Percentiles rank a stretch among this genome's conserved stretches.
These are phyloP conservation scores for Vaccinium vitisidaea DNA, from an alignment of 148 eudicot species.

Conservation along the genomic window DNA sequence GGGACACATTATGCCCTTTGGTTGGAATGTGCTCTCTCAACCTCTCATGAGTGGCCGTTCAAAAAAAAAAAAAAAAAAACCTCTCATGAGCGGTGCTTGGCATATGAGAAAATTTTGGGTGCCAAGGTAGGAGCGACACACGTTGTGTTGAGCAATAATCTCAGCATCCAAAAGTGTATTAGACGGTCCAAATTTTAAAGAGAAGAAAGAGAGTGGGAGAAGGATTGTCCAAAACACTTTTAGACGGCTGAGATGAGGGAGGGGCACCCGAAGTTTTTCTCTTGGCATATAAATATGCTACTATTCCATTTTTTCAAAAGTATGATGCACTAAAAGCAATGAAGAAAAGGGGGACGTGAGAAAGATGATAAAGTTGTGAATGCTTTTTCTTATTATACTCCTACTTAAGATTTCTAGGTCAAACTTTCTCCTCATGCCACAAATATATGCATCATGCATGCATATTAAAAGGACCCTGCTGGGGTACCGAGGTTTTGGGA, in stretches of 20 bases:
- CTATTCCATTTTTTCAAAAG: background rate
- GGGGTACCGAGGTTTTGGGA: too few species aligned
- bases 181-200: too few species aligned
- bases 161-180: too few species aligned
- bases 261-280: too few species aligned
- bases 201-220: too few species aligned
- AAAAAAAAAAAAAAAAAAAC: too few species aligned
- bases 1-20: conserved; percentile 11
- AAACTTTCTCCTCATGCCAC: background rate
- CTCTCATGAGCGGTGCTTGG: too few species aligned
- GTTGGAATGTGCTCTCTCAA: background rate
- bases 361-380: conserved; percentile 1
- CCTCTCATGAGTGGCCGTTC: background rate
- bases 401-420: background rate
- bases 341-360: conserved; percentile 3
- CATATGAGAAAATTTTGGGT: too few species aligned
- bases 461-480: background rate
- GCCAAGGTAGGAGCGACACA: too few species aligned
- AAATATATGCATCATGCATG: background rate
- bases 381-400: background rate
- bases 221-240: too few species aligned
- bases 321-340: background rate
- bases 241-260: too few species aligned
- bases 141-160: too few species aligned
- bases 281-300: background rate